phyloP scores from a whole-genome alignment of 106 monocot genomes.

The Ottelia alismoides region DNA sequence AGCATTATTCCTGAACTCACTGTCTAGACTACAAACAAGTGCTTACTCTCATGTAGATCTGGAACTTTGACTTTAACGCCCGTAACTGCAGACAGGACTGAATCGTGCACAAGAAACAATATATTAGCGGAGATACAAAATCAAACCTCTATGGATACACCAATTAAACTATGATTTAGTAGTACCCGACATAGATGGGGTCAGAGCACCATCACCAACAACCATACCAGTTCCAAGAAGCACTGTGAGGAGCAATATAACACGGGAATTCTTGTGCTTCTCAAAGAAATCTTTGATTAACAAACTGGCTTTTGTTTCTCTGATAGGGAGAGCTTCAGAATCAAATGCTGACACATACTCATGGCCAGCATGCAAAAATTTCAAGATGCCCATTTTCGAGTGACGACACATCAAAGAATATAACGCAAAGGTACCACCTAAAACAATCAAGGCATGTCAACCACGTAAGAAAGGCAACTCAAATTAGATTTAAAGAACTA shows the following conservation, averaged over 20 bases:
- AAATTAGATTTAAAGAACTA: not conserved
- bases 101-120: constrained; percentile 1
- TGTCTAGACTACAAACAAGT: too few relatives aligned
- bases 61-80: constrained; percentile 56
- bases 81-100: constrained; percentile 79
- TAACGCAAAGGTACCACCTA: constrained; percentile 85
- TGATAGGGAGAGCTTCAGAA: not conserved
- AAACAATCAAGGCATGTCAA: not conserved
- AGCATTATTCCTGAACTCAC: too few relatives aligned
- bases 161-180: not conserved
- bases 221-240: constrained; percentile 80
- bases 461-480: too few relatives aligned
- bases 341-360: constrained; percentile 19
- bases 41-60: constrained; percentile 63
- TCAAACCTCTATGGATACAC: too few relatives aligned
- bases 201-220: constrained; percentile 70
- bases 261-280: constrained; percentile 40
- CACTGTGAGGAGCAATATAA: constrained; percentile 44
- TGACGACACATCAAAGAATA: constrained; percentile 69
- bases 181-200: constrained; percentile 78
- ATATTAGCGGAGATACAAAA: too few relatives aligned
- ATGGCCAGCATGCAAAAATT: constrained; percentile 7
- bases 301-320: constrained; percentile 38
- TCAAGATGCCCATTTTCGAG: constrained; percentile 49
- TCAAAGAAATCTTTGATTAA: constrained; percentile 48